Evolutionary conservation across 2,329 filamentous ascomycete species (phyloP), one percentile per base, ranked within the genome.

Genomic region (Raffaelea albimanens): DNA sequence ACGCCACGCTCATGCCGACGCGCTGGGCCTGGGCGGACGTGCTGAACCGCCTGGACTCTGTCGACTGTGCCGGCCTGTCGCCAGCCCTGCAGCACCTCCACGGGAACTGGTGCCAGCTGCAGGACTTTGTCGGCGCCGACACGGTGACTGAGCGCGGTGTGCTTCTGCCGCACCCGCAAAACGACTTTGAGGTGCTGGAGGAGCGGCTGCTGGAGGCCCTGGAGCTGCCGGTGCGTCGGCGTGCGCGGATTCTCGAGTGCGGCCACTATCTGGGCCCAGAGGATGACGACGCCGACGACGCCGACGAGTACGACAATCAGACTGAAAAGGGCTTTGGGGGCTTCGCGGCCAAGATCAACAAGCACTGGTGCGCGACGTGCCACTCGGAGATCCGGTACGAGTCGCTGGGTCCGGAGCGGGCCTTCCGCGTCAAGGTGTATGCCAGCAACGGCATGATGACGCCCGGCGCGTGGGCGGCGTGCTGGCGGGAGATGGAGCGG

Each of bases 401-500:
- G 53, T 65, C 70, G 38, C 72, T 75, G 3, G 76, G 74, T 2
- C 59, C 67, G 4, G 65, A 70, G 48, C 78, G 75, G 56, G 71
- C 81, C 43, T 93, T 87, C 71, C 77, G 82, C 25, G 75, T 97
- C 62, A 93, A 89, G 60, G 83, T 97, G 1, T 98, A 91, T 59
- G 93, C 93, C 1, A 91, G 89, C 45, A 98, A 97, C 63, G 93
- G 93, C 0, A 69, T 97, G 43, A 95, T 98, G 87, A 80, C 82
- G 50, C 83, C 87, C 5, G 88, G 88, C 0, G 91, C 93, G 0
- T 98, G 93, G 93, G 79, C 80, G 4, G 90, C 90, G 2, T 91
- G 87, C 50, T 98, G 91, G 91, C 85, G 80, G 56, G 91, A 97
- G 65, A 98, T 98, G 93, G 93, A 98, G 67, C 79, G 91, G n/a